A percentile compares a stretch with the other conserved stretches of the same genome.
Evolutionary conservation across 129 eudicot species (phyloP).

Genomic region (Heracleum sosnowskyi): DNA sequence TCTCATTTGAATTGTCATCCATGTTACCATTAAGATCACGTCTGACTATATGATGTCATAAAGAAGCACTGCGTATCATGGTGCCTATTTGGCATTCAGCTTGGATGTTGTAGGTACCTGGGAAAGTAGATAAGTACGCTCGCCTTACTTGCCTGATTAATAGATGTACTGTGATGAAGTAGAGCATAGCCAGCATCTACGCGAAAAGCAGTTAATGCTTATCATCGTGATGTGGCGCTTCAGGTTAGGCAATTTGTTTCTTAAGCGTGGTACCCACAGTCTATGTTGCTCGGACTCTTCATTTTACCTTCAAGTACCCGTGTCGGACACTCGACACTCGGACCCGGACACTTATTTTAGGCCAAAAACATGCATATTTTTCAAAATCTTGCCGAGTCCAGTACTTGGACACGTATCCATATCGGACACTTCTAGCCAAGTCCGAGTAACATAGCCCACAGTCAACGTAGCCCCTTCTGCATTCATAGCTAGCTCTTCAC

Average conservation of each 20-base stretch:
- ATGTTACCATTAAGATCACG: not conserved
- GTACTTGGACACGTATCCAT: too few relatives aligned
- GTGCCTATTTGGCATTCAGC: not conserved
- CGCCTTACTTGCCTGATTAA: not conserved
- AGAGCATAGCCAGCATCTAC: not conserved
- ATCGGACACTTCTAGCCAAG: too few relatives aligned
- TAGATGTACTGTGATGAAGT: too few relatives aligned
- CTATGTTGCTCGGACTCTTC: too few relatives aligned
- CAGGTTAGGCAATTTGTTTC: not conserved
- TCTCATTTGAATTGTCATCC: not conserved
- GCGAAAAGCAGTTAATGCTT: not conserved
- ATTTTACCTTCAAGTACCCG: too few relatives aligned
- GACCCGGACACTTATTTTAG: too few relatives aligned
- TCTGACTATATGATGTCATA: not conserved
- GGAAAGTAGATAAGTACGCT: not conserved
- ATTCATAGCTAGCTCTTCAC: not conserved
- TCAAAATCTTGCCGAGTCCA: too few relatives aligned
- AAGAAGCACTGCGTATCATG: not conserved
- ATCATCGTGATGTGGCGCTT: not conserved
- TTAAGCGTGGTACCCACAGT: not conserved
- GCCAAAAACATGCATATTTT: too few relatives aligned
- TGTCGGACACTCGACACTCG: too few relatives aligned
- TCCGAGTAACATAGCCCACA: too few relatives aligned
- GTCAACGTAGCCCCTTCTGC: not conserved
- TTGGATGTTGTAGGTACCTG: not conserved